These are phyloP conservation scores for Domatiomyces catenatus DNA, from an alignment of 2,329 filamentous ascomycete genomes.

Conservation along the genomic window DNA sequence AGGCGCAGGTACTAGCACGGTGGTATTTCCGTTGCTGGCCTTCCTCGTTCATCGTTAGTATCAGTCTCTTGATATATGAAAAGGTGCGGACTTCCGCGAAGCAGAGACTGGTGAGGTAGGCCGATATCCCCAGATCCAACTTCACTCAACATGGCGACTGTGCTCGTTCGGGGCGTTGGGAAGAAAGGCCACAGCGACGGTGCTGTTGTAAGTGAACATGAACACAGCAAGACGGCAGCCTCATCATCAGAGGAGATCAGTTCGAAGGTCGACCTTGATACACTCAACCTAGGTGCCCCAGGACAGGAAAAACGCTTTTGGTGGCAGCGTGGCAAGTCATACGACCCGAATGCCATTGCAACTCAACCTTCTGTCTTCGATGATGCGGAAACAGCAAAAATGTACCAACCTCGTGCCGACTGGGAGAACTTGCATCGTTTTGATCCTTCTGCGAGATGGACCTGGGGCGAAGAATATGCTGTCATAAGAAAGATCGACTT, in stretches of 20 bases:
- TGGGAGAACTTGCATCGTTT: conserved; percentile 27
- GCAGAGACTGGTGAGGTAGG: background rate
- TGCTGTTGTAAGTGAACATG: background rate
- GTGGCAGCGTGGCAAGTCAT: conserved; percentile 18
- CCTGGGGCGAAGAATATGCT: conserved; percentile 16
- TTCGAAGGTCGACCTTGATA: background rate
- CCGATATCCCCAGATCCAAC: background rate
- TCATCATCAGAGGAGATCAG: background rate
- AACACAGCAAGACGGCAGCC: background rate
- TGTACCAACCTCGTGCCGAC: conserved; percentile 19
- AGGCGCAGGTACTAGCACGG: background rate
- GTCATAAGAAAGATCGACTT: conserved; percentile 17
- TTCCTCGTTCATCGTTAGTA: background rate
- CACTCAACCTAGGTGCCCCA: conserved; percentile 11
- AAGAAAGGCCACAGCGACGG: background rate
- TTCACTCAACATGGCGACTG: background rate
- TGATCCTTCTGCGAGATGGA: conserved; percentile 21
- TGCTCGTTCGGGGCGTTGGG: background rate
- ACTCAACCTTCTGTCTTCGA: conserved; percentile 33
- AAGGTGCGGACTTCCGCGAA: background rate
- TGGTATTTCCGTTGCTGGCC: background rate
- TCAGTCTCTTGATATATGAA: background rate
- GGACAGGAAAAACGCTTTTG: conserved; percentile 18
- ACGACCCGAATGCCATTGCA: conserved; percentile 18
- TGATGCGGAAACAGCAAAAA: conserved; percentile 26